Conservation (phyloP, 805 yeast species). For the Pichia manshurica region DNA sequence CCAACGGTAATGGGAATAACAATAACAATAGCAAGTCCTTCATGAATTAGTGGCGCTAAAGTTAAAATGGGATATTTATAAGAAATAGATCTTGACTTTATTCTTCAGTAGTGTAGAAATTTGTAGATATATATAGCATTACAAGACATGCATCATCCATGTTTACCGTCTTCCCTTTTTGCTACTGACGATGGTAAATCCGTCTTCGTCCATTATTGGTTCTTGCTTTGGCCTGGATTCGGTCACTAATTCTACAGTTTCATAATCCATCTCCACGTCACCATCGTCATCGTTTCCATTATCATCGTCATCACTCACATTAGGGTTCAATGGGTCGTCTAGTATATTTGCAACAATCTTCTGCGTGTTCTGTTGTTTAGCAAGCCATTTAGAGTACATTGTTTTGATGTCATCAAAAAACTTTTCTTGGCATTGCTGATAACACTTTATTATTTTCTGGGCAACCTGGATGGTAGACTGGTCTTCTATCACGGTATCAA, state of each 20-base stretch:
- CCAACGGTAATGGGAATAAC: background rate
- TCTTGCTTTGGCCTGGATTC: conserved; percentile 38
- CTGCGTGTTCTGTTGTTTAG: conserved; percentile 38
- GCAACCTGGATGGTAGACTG: conserved; percentile 79
- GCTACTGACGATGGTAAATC: conserved; percentile 76
- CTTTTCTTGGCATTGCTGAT: conserved; percentile 53
- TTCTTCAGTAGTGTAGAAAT: background rate
- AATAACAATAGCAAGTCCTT: too few species aligned
- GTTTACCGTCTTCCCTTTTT: conserved; percentile 45
- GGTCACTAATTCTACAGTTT: conserved; percentile 32
- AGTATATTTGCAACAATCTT: conserved; percentile 40
- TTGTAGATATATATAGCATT: background rate
- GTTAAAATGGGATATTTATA: too few species aligned
- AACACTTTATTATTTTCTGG: conserved; percentile 55
- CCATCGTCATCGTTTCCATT: conserved; percentile 42
- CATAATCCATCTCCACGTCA: conserved; percentile 31
- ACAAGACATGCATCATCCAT: background rate
- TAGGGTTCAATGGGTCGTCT: conserved; percentile 63
- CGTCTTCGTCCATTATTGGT: conserved; percentile 88
- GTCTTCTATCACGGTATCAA: conserved; percentile 83
- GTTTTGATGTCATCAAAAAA: conserved; percentile 53
- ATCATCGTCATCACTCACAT: conserved; percentile 36
- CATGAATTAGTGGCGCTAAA: too few species aligned
- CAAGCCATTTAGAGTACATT: conserved; percentile 54
- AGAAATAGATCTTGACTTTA: too few species aligned